Evolutionary conservation across 2,329 filamentous ascomycete genomes (phyloP).

Genomic region (Epichloe aotearoae): DNA sequence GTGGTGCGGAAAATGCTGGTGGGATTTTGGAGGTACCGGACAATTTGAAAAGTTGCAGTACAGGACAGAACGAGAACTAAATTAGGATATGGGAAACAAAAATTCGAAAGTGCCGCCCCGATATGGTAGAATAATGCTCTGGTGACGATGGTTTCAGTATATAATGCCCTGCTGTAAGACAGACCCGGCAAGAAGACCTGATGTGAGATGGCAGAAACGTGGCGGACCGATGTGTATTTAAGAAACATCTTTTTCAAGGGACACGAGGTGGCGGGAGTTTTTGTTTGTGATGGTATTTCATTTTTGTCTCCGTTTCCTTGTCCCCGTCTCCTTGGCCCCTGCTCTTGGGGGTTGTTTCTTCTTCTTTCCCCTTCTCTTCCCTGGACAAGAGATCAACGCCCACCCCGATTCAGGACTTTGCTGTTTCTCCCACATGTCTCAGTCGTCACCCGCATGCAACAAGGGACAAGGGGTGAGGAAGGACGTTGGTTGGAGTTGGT

Average conservation of each 20-base stretch:
- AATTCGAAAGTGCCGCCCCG: no score
- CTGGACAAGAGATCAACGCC: no score
- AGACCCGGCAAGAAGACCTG: not conserved
- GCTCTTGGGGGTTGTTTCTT: no score
- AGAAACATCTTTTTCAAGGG: not conserved
- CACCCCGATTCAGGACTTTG: not conserved
- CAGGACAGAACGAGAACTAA: no score
- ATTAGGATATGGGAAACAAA: no score
- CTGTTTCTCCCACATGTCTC: constrained; percentile 2
- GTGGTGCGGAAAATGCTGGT: no score
- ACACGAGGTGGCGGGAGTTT: not conserved
- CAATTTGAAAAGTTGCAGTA: no score
- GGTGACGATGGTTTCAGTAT: no score
- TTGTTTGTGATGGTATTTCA: not conserved
- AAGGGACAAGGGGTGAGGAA: constrained; percentile 1
- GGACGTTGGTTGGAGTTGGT: no score
- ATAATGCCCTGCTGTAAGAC: not conserved
- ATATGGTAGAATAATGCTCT: no score
- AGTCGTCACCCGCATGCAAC: constrained; percentile 3
- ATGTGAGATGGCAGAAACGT: not conserved
- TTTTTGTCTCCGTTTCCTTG: not conserved
- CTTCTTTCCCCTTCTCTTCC: no score
- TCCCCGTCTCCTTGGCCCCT: not conserved
- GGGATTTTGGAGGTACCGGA: no score
- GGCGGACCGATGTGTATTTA: not conserved